Percentiles rank a stretch among this genome's conserved stretches.
These are phyloP conservation scores for Thymus quinquecostatus DNA, from an alignment of 257 asterid species.

Conservation along the genomic window DNA sequence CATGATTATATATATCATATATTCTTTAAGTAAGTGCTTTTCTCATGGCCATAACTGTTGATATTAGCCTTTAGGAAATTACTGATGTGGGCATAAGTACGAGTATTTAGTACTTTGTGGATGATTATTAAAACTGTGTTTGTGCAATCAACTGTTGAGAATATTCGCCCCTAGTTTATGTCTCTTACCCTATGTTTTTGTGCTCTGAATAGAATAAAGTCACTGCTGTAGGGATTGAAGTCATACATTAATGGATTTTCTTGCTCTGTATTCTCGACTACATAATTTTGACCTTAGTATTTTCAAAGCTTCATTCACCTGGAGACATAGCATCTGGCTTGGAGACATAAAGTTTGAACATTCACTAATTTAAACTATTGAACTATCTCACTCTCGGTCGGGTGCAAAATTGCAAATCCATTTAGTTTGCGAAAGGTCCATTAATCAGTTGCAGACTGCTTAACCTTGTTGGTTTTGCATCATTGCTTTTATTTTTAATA, in stretches of 20 bases:
- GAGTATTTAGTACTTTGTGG: background rate
- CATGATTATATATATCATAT: constrained; percentile 14
- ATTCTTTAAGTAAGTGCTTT: background rate
- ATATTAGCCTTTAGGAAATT: constrained; percentile 4
- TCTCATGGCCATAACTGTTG: constrained; percentile 18
- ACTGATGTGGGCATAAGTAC: background rate
- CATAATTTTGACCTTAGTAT: background rate
- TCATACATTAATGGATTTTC: background rate
- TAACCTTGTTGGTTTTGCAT: constrained; percentile 8
- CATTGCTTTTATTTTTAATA: constrained; percentile 10
- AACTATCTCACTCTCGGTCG: background rate
- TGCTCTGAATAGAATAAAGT: background rate
- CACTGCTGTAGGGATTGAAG: constrained; percentile 9
- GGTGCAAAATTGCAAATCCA: background rate
- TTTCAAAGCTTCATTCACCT: constrained; percentile 18
- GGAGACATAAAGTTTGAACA: background rate
- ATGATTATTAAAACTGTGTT: too few species aligned
- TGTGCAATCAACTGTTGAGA: too few species aligned
- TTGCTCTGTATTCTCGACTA: background rate
- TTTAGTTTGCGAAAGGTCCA: background rate
- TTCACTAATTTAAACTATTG: background rate
- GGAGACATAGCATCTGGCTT: background rate
- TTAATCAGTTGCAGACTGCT: constrained; percentile 7
- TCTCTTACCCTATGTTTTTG: background rate
- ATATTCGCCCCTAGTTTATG: background rate